These are phyloP conservation scores for Acacia melanoxylon DNA, from an alignment of 306 rosid genomes.

Conservation along the genomic window DNA sequence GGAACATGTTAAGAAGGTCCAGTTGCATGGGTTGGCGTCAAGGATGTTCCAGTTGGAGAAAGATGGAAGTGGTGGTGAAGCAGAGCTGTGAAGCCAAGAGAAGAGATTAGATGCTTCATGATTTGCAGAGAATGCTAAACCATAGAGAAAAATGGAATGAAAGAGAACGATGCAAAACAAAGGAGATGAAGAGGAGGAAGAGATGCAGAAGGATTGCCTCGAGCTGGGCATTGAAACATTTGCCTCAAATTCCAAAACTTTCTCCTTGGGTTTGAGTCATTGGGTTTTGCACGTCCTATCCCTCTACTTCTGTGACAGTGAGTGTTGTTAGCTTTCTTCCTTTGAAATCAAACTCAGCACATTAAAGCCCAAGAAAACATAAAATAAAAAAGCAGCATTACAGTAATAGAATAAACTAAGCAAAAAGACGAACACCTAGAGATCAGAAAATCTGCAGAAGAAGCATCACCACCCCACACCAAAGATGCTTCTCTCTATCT, in stretches of 20 bases:
- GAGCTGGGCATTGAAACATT: constrained; percentile 59
- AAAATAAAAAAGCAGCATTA: constrained; percentile 6
- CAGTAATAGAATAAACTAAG: constrained; percentile 28
- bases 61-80: constrained; percentile 42
- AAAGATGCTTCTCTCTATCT: constrained; percentile 50
- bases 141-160: constrained; percentile 24
- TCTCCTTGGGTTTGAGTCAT: constrained; percentile 48
- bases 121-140: constrained; percentile 50
- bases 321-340: constrained; percentile 42
- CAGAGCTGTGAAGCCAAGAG: constrained; percentile 75
- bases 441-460: constrained; percentile 49
- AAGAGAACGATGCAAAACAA: constrained; percentile 35
- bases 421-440: constrained; percentile 44
- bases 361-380: not conserved
- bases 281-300: constrained; percentile 46
- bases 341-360: constrained; percentile 51
- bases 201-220: constrained; percentile 45
- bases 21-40: constrained; percentile 76
- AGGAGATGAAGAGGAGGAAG: constrained; percentile 27
- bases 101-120: constrained; percentile 75
- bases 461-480: constrained; percentile 44
- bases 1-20: constrained; percentile 83
- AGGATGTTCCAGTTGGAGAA: constrained; percentile 72
- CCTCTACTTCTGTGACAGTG: constrained; percentile 42
- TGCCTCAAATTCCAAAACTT: constrained; percentile 61